Percentiles rank a stretch among this genome's conserved stretches.
phyloP scores from a whole-genome alignment of 78 protist species.

The Dictyostelium capitatum region DNA sequence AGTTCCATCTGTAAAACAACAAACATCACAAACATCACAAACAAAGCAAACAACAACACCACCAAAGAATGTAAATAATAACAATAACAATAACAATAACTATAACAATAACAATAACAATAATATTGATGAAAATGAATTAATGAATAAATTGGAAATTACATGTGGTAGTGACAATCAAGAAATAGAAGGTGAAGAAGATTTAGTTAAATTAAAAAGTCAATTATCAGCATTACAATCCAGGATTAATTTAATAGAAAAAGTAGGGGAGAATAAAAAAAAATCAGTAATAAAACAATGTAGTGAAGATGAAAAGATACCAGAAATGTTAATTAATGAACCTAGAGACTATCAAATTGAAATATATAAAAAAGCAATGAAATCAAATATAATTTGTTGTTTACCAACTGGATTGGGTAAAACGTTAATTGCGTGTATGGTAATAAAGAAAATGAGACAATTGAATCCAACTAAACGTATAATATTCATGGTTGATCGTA shows the following conservation, averaged over 20 bases:
- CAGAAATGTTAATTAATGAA: neutral
- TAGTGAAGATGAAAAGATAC: neutral
- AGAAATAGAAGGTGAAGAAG: neutral
- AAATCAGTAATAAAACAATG: neutral
- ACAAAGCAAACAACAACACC: neutral
- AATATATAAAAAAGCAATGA: constrained; percentile 26
- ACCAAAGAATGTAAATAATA: neutral
- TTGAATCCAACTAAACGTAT: constrained; percentile 16
- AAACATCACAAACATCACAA: neutral
- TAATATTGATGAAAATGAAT: too few relatives aligned
- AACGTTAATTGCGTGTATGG: constrained; percentile 20
- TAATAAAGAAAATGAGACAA: constrained; percentile 4
- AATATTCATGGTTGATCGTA: constrained; percentile 19
- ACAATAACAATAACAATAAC: neutral
- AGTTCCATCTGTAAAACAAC: neutral
- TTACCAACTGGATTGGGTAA: constrained; percentile 69
- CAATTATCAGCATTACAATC: too few relatives aligned
- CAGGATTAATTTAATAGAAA: neutral
- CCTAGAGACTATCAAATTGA: constrained; percentile 48
- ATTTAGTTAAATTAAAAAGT: neutral
- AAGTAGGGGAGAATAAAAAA: neutral
- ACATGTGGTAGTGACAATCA: too few relatives aligned
- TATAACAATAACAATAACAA: neutral
- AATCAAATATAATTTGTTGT: constrained; percentile 38
- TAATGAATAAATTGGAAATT: too few relatives aligned